These are phyloP conservation scores for Hypoxylon lienhwacheense DNA, from an alignment of 495 filamentous ascomycete genomes.

Conservation along the genomic window DNA sequence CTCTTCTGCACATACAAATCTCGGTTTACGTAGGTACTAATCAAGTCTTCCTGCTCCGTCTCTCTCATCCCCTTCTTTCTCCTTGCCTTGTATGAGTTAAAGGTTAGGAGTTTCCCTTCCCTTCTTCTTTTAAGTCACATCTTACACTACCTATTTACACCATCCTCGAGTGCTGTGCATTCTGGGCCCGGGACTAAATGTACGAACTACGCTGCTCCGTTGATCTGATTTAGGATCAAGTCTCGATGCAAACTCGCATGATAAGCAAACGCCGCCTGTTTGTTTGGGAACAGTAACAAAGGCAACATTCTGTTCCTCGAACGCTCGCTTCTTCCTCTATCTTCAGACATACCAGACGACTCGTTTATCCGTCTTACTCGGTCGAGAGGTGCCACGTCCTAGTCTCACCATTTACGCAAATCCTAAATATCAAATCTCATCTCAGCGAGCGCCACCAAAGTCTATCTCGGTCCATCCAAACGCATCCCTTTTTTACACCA, in stretches of 20 bases:
- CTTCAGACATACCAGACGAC: constrained; percentile 4
- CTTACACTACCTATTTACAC: background rate
- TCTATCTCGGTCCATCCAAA: background rate
- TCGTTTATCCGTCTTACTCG: constrained; percentile 5
- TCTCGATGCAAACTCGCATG: constrained; percentile 24
- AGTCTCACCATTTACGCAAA: constrained; percentile 9
- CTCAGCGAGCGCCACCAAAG: constrained; percentile 8
- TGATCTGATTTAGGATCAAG: constrained; percentile 11
- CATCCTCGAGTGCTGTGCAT: too few relatives aligned
- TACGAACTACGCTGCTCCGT: too few relatives aligned
- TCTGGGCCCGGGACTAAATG: too few relatives aligned
- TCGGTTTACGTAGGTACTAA: background rate
- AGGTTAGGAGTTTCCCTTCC: background rate
- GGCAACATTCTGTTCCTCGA: background rate
- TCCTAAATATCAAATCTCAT: background rate
- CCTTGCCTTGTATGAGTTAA: too few relatives aligned
- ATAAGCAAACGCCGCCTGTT: constrained; percentile 18
- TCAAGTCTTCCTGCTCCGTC: background rate
- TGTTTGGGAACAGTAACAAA: constrained; percentile 17
- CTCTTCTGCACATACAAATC: constrained; percentile 2
- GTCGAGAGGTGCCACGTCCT: constrained; percentile 7
- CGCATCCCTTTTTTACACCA: background rate
- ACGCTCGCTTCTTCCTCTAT: constrained; percentile 4
- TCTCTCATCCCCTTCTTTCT: background rate
- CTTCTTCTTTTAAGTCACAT: background rate